phyloP scores from a whole-genome alignment of 495 filamentous ascomycete genomes.

The Opeltia flavorubescens region DNA sequence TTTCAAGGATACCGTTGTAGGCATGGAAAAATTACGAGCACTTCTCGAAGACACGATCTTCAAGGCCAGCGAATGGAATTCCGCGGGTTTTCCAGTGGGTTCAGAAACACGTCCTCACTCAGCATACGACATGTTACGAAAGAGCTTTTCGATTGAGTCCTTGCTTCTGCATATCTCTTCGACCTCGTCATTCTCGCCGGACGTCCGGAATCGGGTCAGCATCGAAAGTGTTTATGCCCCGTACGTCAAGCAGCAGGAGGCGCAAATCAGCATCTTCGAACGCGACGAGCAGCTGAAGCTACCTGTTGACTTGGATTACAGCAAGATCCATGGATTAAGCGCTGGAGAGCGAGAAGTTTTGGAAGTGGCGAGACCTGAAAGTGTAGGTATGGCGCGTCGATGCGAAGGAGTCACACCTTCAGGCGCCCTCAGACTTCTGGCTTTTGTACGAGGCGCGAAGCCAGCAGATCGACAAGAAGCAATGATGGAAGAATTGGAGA shows the following conservation, averaged over 20 bases:
- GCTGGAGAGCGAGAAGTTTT: conserved; percentile 62
- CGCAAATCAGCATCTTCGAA: conserved; percentile 46
- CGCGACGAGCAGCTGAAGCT: conserved; percentile 64
- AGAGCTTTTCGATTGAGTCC: conserved; percentile 37
- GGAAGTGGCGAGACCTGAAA: conserved; percentile 58
- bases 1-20: conserved; percentile 45
- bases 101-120: conserved; percentile 43
- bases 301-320: conserved; percentile 68
- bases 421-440: conserved; percentile 31
- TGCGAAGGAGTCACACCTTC: conserved; percentile 62
- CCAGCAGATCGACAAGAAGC: conserved; percentile 3
- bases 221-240: conserved; percentile 79
- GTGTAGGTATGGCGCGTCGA: conserved; percentile 72
- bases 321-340: conserved; percentile 54
- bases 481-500: conserved; percentile 6
- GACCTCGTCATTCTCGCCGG: conserved; percentile 36
- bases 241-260: conserved; percentile 57
- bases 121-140: conserved; percentile 63
- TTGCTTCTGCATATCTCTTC: conserved; percentile 41
- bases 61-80: conserved; percentile 48
- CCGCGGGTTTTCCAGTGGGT: conserved; percentile 51
- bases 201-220: conserved; percentile 49
- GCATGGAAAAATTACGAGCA: conserved; percentile 49
- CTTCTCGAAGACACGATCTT: conserved; percentile 41
- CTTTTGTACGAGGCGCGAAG: conserved; percentile 25